Base-by-base conservation (phyloP, 2,329 filamentous ascomycete species). In the Whalleya microplaca region DNA sequence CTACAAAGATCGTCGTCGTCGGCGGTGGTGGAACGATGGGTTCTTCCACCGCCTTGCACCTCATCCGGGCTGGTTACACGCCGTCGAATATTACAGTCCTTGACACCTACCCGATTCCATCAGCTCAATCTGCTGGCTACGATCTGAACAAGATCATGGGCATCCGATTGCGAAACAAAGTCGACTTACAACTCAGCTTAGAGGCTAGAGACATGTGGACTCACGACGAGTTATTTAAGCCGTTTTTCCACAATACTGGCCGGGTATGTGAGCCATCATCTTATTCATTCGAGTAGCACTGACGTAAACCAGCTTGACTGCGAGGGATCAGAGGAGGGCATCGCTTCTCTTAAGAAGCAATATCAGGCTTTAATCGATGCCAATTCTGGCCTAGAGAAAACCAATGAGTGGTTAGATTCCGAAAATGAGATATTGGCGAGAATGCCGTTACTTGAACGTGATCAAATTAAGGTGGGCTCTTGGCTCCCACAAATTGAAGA, bases 101-200 rank as follows among this genome's bases (percentile, higher is more conserved):
- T 2, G 78, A 80, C 55, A 71, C 73, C 2, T 79, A 76, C 61
- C 70, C 74, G 2, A 74, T 79, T n/a, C 77, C 77, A 0, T 80
- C 78, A 0, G 67, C 75, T 0, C 76, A 79, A 48, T 79, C 78
- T 0, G 78, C 78, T 1, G 78, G 77, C 2, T 71, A 77, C 53
- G 78, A 80, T 43, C 65, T 80, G 12, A 80, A 80, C 64, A 80
- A 80, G 66, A 77, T 79, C 56, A 76, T 78, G 71, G 73, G 71
- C 16, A 65, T 77, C 18, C 72, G 73, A 2, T 43, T 72, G 32
- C 67, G 69, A 16, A 72, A 69, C 41, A 64, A 67, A 37, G 64
- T 64, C 29, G 70, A 72, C 52, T 21, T 71, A 7, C 69, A 68
- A 51, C 66, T 74, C 16, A 72, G 68, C 41, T 48, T 71, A 3